phyloP scores from a whole-genome alignment of 1,284 basidiomycete species.

The Moniliophthora roreri region DNA sequence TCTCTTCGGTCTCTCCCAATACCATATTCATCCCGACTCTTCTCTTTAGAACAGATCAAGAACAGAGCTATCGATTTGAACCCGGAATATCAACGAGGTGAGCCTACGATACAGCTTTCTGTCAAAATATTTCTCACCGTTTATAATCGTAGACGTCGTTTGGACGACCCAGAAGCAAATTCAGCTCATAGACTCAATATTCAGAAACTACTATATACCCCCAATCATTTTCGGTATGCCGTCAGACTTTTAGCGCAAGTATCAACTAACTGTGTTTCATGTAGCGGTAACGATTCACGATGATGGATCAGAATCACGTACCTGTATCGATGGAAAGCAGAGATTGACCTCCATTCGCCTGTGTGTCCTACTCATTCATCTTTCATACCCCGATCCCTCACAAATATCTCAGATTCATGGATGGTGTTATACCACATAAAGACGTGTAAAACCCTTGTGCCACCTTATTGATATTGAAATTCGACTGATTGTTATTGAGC shows the following conservation, averaged over 20 bases:
- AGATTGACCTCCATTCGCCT: background rate
- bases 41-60: background rate
- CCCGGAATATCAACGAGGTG: constrained; percentile 2
- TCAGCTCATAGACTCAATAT: background rate
- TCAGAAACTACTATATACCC: background rate
- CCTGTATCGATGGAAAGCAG: constrained; percentile 3
- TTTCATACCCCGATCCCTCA: background rate
- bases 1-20: background rate
- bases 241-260: too few species aligned
- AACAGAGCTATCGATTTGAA: background rate
- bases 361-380: background rate
- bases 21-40: too few species aligned
- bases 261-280: background rate
- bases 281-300: background rate
- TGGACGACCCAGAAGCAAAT: constrained; percentile 3
- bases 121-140: background rate
- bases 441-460: too few species aligned
- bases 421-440: background rate
- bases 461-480: too few species aligned
- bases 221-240: background rate
- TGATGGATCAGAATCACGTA: background rate
- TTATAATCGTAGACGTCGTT: background rate
- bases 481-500: too few species aligned
- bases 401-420: background rate
- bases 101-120: background rate